Evolutionary conservation across 164 flowering plant species (phyloP).

Genomic region (Platanus orientalis): DNA sequence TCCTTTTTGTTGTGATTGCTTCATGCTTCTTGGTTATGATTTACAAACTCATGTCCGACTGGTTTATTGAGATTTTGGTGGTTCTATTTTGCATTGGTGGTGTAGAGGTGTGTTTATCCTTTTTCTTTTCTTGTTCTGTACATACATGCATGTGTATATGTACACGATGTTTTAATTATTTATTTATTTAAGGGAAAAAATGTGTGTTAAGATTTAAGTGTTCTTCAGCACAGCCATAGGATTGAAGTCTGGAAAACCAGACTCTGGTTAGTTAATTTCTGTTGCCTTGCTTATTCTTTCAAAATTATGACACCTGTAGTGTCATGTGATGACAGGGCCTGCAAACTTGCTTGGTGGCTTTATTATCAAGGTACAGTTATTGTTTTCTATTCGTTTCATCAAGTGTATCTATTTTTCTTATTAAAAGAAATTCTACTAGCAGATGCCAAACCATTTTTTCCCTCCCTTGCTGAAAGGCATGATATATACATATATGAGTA

Average conservation of each 20-base stretch:
- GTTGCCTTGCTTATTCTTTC: background rate
- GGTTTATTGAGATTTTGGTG: conserved; percentile 91
- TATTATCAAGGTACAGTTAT: conserved; percentile 48
- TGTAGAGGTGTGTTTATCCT: conserved; percentile 60
- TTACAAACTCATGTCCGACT: conserved; percentile 85
- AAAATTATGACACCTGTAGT: conserved; percentile 1
- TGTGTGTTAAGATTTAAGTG: background rate
- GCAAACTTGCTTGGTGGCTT: conserved; percentile 64
- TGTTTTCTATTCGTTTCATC: background rate
- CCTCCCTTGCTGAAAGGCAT: background rate
- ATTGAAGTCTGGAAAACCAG: background rate
- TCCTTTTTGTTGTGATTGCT: conserved; percentile 80
- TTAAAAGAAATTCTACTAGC: no score
- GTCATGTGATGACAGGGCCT: conserved; percentile 42
- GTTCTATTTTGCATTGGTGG: conserved; percentile 98
- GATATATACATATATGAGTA: background rate
- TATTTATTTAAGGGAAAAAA: background rate
- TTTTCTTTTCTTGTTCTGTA: background rate
- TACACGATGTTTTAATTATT: background rate
- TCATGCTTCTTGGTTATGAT: conserved; percentile 87
- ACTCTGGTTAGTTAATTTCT: background rate
- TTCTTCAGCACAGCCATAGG: background rate
- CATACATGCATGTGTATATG: background rate
- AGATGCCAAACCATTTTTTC: background rate
- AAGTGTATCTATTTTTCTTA: no score